Percentiles rank a stretch among this genome's conserved stretches.
Conservation (phyloP, 1,284 basidiomycete genomes). For the Farysia itapuensis region DNA sequence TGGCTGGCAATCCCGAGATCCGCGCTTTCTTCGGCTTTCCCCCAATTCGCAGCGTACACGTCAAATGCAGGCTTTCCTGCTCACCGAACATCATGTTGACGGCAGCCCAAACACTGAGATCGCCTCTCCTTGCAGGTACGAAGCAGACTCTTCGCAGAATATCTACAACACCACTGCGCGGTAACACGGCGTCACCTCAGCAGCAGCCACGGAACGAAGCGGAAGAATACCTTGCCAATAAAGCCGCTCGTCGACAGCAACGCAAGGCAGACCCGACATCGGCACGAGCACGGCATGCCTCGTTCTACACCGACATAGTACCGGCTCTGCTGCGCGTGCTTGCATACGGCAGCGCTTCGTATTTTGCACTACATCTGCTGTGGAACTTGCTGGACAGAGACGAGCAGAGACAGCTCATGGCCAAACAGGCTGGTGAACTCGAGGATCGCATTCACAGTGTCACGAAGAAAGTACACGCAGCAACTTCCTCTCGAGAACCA, state of each 20-base stretch:
- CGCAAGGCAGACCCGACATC: constrained; percentile 7
- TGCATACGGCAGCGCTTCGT: constrained; percentile 51
- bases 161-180: too few relatives aligned
- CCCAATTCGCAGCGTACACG: too few relatives aligned
- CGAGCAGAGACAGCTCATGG: constrained; percentile 38
- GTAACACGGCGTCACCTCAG: too few relatives aligned
- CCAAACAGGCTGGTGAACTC: constrained; percentile 15
- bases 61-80: too few relatives aligned
- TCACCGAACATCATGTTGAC: too few relatives aligned
- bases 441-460: constrained; percentile 24
- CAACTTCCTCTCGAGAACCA: too few relatives aligned
- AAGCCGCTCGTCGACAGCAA: constrained; percentile 13
- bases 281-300: constrained; percentile 34
- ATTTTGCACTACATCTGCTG: constrained; percentile 54
- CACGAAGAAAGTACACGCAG: not conserved
- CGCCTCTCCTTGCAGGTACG: too few relatives aligned
- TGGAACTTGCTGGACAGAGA: constrained; percentile 47
- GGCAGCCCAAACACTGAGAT: too few relatives aligned
- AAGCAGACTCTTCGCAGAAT: too few relatives aligned
- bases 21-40: too few relatives aligned
- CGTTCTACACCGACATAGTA: constrained; percentile 50
- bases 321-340: constrained; percentile 52
- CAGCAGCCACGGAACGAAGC: constrained; percentile 24
- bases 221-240: constrained; percentile 22
- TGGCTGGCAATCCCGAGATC: too few relatives aligned